Conservation (phyloP, 164 flowering plant genomes). For the Protea cynaroides region DNA sequence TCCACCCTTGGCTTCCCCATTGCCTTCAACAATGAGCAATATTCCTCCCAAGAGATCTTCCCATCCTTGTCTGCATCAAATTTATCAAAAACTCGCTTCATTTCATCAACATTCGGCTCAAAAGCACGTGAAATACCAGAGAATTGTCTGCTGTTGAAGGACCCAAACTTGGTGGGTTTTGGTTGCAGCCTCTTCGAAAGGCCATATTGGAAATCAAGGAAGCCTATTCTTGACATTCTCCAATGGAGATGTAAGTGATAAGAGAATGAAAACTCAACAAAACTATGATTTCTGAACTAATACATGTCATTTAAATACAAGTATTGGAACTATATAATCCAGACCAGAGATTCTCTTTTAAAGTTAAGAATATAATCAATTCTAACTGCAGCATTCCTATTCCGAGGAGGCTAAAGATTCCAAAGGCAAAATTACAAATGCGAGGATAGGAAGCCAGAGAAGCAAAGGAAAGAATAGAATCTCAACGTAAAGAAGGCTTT, state of each 20-base stretch:
- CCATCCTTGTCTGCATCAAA: conserved; percentile 73
- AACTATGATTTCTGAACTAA: background rate
- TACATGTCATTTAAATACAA: background rate
- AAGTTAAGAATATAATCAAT: no score
- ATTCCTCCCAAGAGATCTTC: conserved; percentile 61
- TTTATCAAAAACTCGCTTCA: conserved; percentile 56
- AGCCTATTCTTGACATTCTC: conserved; percentile 40
- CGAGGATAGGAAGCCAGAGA: no score
- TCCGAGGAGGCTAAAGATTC: no score
- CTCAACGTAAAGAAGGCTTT: no score
- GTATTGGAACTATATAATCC: no score
- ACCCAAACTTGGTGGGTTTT: conserved; percentile 35
- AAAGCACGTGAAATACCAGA: conserved; percentile 30
- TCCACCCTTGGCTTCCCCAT: conserved; percentile 41
- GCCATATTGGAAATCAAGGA: conserved; percentile 57
- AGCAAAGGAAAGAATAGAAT: no score
- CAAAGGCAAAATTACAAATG: no score
- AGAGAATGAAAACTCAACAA: background rate
- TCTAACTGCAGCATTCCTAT: no score
- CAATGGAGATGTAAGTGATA: background rate
- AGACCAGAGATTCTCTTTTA: no score
- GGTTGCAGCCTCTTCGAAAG: conserved; percentile 37
- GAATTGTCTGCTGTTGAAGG: conserved; percentile 29
- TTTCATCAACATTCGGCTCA: conserved; percentile 48
- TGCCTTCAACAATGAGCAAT: conserved; percentile 44